Base-by-base conservation (phyloP, 495 filamentous ascomycete genomes). In the Tetracladium marchalianum region DNA sequence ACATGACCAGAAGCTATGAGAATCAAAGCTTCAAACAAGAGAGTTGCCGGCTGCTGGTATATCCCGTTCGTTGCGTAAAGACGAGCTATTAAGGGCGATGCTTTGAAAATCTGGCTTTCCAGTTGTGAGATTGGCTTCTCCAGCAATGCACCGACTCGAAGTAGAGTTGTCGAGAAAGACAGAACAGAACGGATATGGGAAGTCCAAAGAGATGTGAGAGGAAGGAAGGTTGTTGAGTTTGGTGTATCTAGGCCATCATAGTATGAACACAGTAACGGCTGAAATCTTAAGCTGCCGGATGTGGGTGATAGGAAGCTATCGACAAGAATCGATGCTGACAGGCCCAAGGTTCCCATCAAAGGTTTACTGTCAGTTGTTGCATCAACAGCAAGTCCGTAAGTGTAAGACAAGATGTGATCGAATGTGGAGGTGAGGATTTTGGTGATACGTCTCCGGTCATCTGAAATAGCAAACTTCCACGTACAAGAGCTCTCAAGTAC, bases 71-170 rank as follows among this genome's bases (percentile, higher is more conserved):
- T 68, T 17, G 81, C 87, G 60, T 85, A 92, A 15, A 95, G 66
- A 37, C 85, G 81, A 27, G 86, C 82, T 32, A 96, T 60, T 35
- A 87, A 67, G 1, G 85, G 81, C 1, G 81, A 73, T 7, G 75
- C 74, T 54, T 88, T 82, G 66, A 93, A 93, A 9, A 97, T 62
- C 47, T 87, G 83, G 15, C 75, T 72, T 58, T 93, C 85, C 4
- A 97, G 69, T 22, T 78, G 68, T 24, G 77, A 77, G 12, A 70
- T 71, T 12, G 80, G 66, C 40, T 65, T 65, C 16, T 76, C 74
- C 41, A 85, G 63, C 19, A 85, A 71, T 38, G 74, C 80, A 24
- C 84, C 78, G 42, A 85, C 72, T 47, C 80, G 75, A 5, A 93
- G 62, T 24, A 94, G 66, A 37, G 73, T 81, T 24, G 75, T 80